Evolutionary conservation across 2,329 filamentous ascomycete genomes (phyloP), one percentile per base, ranked within the genome.

Genomic region (Hypomyces perniciosus): DNA sequence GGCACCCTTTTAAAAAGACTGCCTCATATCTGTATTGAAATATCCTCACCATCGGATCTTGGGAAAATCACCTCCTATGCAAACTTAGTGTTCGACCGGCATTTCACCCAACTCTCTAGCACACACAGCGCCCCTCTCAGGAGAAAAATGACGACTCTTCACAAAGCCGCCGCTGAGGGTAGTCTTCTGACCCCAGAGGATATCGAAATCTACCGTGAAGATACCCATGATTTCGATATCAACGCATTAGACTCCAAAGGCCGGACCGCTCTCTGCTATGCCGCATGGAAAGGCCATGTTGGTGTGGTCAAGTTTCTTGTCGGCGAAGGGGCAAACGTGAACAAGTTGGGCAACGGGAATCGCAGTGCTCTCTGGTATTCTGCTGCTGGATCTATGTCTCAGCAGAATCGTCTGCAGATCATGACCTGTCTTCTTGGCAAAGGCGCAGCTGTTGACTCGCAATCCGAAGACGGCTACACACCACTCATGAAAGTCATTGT

Each of bases 351-450:
- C 45, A 41, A 44, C 20, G 35, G 39, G 5, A 26, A 35, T n/a
- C 50, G 50, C 2, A 52, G 13, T 8, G 39, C 35, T 4, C 34
- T 52, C 2, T 52, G 50, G 50, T 44, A 48, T n/a, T 27, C 41
- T 5, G 29, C 41, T 29, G 41, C 43, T 26, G 13, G 44, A 3
- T 29, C 39, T 8, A 46, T 52, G 33, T 37, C 27, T 5, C 27
- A 38, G 26, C 44, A 52, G 33, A 37, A 48, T 4, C 44, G 50
- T 8, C 20, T 47, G 1, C 44, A 48, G 5, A 37, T 48, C 4
- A 13, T 52, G 6, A 27, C 34, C 27, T n/a, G 34, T 30, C 50
- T 52, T 6, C 27, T 52, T 8, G 12, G 40, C 5, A 35, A 30
- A 5, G 12, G 29, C 5, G 50, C 50, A 8, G 30, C 45, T 5